phyloP scores from a whole-genome alignment of 1,139 yeast species.

The Oligophagozyma castellii region DNA sequence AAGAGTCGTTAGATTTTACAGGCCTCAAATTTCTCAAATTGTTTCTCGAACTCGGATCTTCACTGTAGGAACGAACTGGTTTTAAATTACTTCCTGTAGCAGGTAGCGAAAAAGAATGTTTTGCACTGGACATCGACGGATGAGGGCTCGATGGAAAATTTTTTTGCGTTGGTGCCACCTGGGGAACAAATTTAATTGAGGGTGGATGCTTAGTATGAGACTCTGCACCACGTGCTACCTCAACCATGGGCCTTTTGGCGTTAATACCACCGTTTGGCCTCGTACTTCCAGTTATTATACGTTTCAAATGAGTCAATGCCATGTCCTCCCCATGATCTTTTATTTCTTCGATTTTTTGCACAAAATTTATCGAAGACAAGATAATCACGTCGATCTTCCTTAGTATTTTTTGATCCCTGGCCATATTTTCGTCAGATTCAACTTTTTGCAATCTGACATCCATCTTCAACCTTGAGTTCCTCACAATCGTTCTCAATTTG shows the following conservation, averaged over 20 bases:
- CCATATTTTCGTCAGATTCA: conserved; percentile 1
- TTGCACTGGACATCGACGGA: background rate
- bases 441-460: conserved; percentile 1
- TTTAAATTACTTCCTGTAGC: conserved; percentile 1
- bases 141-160: too few species aligned
- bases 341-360: conserved; percentile 11
- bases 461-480: conserved; percentile 2
- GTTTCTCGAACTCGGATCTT: conserved; percentile 3
- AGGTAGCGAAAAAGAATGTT: background rate
- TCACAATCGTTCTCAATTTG: conserved; percentile 2
- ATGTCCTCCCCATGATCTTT: conserved; percentile 3
- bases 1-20: conserved; percentile 10
- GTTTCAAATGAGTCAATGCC: conserved; percentile 7
- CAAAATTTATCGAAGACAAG: conserved; percentile 12
- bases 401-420: conserved; percentile 2
- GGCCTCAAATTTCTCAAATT: conserved; percentile 4
- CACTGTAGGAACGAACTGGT: conserved; percentile 4
- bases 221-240: conserved; percentile 5
- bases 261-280: conserved; percentile 3
- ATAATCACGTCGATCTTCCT: conserved; percentile 9
- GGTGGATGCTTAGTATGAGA: conserved; percentile 5
- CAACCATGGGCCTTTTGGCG: conserved; percentile 14
- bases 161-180: conserved; percentile 5
- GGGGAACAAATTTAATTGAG: conserved; percentile 13
- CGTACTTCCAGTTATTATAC: conserved; percentile 13